Conservation (phyloP, 2,329 filamentous ascomycete genomes). For the Apiospora rasikravindrae region DNA sequence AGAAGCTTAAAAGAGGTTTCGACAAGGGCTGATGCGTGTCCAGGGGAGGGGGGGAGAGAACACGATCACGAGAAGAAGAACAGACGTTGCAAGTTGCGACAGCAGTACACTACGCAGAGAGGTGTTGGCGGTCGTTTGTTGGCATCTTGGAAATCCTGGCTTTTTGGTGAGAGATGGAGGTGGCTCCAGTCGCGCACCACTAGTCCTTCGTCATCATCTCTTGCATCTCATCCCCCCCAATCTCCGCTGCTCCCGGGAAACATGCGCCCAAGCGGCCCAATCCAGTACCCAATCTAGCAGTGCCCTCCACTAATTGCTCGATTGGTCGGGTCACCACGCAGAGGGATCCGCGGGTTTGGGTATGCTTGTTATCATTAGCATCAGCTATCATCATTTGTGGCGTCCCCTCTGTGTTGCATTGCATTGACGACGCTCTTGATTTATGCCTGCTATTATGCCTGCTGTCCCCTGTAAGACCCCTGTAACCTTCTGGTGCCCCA, state of each 20-base stretch:
- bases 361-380: neutral
- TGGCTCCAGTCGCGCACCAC: constrained; percentile 15
- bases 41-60: neutral
- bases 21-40: neutral
- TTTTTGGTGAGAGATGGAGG: constrained; percentile 15
- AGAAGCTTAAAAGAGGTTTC: neutral
- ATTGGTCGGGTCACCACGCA: neutral
- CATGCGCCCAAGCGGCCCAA: neutral
- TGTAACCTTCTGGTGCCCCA: neutral
- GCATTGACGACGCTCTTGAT: neutral
- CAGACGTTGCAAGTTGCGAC: constrained; percentile 4
- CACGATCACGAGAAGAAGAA: neutral
- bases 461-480: neutral
- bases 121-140: neutral
- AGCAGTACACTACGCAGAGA: neutral
- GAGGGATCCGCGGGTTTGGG: constrained; percentile 4
- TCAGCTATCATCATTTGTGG: neutral
- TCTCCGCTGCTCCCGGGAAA: constrained; percentile 8
- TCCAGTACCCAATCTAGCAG: neutral
- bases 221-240: constrained; percentile 11
- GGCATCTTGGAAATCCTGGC: constrained; percentile 10
- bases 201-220: constrained; percentile 15
- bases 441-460: neutral
- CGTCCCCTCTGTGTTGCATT: neutral
- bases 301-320: neutral